phyloP scores from a whole-genome alignment of 2,329 filamentous ascomycete genomes.

The Aspergillus chevalieri region DNA sequence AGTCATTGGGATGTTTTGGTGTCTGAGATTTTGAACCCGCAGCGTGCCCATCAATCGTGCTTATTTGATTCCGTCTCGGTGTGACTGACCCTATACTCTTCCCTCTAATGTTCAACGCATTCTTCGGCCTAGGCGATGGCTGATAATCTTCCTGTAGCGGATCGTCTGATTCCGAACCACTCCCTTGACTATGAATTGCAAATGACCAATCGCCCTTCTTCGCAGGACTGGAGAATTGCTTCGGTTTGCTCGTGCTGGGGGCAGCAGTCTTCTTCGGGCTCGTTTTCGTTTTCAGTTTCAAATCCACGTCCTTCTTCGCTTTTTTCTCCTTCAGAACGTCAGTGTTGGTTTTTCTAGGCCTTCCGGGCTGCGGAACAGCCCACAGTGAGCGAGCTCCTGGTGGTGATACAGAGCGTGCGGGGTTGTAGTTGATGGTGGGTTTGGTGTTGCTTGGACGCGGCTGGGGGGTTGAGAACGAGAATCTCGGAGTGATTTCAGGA shows the following conservation, averaged over 20 bases:
- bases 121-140: constrained; percentile 26
- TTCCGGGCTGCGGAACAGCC: constrained; percentile 22
- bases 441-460: background rate
- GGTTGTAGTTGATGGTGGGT: constrained; percentile 2
- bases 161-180: constrained; percentile 34
- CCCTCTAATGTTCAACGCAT: constrained; percentile 15
- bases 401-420: constrained; percentile 25
- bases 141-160: constrained; percentile 32
- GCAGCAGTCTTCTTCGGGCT: constrained; percentile 13
- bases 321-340: constrained; percentile 15
- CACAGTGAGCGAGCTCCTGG: constrained; percentile 32
- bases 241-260: background rate
- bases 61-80: constrained; percentile 3
- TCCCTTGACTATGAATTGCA: constrained; percentile 25
- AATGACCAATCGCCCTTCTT: constrained; percentile 33
- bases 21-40: background rate
- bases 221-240: constrained; percentile 15
- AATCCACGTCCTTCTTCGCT: constrained; percentile 13
- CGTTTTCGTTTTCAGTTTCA: constrained; percentile 14
- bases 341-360: constrained; percentile 16
- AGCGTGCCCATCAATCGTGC: background rate
- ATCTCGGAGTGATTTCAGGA: constrained; percentile 22
- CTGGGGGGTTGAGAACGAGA: constrained; percentile 5
- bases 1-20: background rate
- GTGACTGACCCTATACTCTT: constrained; percentile 8